These are phyloP conservation scores for Chlorella sp. DNA, from an alignment of 139 green algal genomes.

Conservation along the genomic window DNA sequence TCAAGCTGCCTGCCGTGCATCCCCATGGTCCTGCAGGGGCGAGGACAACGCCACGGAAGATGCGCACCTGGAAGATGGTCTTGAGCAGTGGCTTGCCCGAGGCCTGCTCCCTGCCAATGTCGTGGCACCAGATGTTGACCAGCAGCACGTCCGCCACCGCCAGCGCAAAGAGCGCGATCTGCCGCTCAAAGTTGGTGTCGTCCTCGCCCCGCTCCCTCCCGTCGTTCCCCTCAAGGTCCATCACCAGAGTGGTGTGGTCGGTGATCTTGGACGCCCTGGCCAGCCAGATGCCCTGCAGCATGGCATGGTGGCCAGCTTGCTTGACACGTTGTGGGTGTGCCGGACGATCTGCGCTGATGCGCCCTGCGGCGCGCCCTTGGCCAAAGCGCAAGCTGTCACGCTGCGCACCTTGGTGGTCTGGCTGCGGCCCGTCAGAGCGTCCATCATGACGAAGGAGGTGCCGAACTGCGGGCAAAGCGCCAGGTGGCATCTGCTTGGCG, in stretches of 20 bases:
- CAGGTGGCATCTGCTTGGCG: too few species aligned
- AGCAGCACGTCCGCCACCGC: conserved; percentile 90
- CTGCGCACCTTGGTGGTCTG: conserved; percentile 80
- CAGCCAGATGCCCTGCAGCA: conserved; percentile 82
- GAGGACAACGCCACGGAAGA: too few species aligned
- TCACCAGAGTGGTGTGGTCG: conserved; percentile 71
- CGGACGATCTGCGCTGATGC: too few species aligned
- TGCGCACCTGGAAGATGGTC: conserved; percentile 92
- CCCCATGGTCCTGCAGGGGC: neutral
- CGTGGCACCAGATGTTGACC: conserved; percentile 98
- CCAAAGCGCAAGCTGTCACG: too few species aligned
- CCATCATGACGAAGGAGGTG: conserved; percentile 93
- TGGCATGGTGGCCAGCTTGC: too few species aligned
- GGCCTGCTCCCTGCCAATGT: conserved; percentile 93
- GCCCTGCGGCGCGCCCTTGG: too few species aligned
- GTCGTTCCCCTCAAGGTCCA: conserved; percentile 91
- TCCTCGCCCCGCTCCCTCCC: conserved; percentile 92
- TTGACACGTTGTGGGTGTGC: too few species aligned
- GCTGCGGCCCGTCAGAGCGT: conserved; percentile 74
- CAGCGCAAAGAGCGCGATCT: conserved; percentile 93
- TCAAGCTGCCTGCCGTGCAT: neutral
- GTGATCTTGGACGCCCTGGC: conserved; percentile 56
- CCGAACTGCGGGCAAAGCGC: too few species aligned
- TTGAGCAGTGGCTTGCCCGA: conserved; percentile 95
- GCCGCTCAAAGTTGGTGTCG: conserved; percentile 96